A percentile compares a stretch with the other conserved stretches of the same genome.
Evolutionary conservation across 345 rosid genomes (phyloP).

Genomic region (Melaleuca alternifolia): DNA sequence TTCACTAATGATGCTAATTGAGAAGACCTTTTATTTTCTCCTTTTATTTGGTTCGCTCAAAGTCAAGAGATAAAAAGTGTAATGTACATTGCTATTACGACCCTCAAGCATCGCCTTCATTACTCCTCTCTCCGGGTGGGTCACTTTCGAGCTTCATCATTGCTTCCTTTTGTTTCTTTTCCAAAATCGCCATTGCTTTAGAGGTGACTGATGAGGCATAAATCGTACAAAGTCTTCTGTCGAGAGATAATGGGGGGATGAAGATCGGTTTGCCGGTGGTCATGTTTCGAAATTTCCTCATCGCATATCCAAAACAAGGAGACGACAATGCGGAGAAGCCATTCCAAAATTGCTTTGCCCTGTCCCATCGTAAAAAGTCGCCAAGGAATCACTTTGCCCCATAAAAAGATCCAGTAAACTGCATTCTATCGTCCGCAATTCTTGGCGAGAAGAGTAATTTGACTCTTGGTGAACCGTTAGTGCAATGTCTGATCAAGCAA

Average conservation of each 20-base stretch:
- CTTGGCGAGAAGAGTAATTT: neutral
- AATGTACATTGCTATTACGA: neutral
- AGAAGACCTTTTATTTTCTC: neutral
- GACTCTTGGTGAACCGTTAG: too few relatives aligned
- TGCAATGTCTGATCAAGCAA: too few relatives aligned
- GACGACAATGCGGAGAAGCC: neutral
- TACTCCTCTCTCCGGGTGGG: neutral
- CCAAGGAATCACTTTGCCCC: neutral
- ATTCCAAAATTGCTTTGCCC: neutral
- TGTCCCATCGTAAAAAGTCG: neutral
- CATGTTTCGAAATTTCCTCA: neutral
- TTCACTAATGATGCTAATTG: neutral
- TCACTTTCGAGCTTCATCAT: neutral
- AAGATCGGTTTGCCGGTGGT: neutral
- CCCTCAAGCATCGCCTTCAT: neutral
- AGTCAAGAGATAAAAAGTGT: neutral
- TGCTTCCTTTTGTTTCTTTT: neutral
- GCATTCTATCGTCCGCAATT: neutral
- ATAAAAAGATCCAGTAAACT: neutral
- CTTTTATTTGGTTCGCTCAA: neutral
- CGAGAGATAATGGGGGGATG: neutral
- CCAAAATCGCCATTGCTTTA: too few relatives aligned
- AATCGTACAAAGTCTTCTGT: neutral
- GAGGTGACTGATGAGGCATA: too few relatives aligned
- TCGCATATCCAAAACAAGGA: neutral